Evolutionary conservation across 2,329 filamentous ascomycete species (phyloP).

Genomic region (Neobulgaria alba): DNA sequence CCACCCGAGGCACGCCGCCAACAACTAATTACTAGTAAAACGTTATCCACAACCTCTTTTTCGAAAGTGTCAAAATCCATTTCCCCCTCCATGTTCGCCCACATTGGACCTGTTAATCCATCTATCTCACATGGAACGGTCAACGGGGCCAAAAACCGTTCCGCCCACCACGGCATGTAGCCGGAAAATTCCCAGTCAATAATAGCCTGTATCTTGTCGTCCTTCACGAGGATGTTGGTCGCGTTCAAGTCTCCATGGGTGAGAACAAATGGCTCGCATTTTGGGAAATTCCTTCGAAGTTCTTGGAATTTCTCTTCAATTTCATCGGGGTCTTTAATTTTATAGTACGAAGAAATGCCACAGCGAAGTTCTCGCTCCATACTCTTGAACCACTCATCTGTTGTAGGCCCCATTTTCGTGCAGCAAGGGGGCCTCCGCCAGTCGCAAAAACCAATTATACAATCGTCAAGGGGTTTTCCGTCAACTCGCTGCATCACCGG

Average conservation of each 20-base stretch:
- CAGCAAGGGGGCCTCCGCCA: conserved; percentile 5
- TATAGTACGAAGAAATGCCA: conserved; percentile 7
- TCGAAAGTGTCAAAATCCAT: conserved; percentile 3
- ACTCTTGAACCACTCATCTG: conserved; percentile 11
- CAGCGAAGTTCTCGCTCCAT: conserved; percentile 8
- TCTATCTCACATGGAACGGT: not conserved
- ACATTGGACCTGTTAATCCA: conserved; percentile 6
- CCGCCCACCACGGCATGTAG: conserved; percentile 34
- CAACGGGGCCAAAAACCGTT: conserved; percentile 19
- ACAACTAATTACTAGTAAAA: not conserved
- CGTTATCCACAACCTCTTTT: not conserved
- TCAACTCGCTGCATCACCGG: conserved; percentile 9
- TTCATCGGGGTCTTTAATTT: conserved; percentile 6
- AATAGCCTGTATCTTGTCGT: conserved; percentile 31
- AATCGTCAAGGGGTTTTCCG: conserved; percentile 6
- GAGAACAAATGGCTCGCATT: conserved; percentile 29
- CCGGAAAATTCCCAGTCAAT: conserved; percentile 33
- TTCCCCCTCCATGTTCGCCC: conserved; percentile 1
- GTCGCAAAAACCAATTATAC: conserved; percentile 5
- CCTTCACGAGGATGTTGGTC: conserved; percentile 33
- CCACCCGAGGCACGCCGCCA: not conserved
- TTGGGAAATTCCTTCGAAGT: conserved; percentile 10
- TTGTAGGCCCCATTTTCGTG: conserved; percentile 10
- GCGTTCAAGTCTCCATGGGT: conserved; percentile 32
- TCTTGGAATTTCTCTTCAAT: conserved; percentile 10